phyloP scores from a whole-genome alignment of 2,329 filamentous ascomycete species.

The Malbranchea cinnamomea region DNA sequence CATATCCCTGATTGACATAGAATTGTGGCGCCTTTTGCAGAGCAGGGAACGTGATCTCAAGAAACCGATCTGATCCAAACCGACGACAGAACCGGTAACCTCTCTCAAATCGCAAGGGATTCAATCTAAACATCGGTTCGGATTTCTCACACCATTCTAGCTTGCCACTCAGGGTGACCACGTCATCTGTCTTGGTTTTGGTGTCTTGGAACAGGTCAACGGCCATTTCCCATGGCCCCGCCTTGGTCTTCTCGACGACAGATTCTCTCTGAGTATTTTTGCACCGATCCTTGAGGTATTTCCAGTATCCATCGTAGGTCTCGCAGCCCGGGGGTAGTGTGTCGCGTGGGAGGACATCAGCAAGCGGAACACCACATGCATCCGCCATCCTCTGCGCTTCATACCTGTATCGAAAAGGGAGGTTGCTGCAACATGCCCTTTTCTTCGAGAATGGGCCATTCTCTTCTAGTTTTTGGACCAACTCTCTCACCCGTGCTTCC shows the following conservation, averaged over 20 bases:
- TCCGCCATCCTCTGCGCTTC: conserved; percentile 23
- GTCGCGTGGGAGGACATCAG: conserved; percentile 17
- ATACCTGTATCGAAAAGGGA: conserved; percentile 23
- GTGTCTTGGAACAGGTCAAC: conserved; percentile 16
- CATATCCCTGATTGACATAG: conserved; percentile 8
- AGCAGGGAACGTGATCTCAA: conserved; percentile 25
- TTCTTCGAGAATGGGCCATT: conserved; percentile 23
- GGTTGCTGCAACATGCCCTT: conserved; percentile 13
- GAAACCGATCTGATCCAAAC: conserved; percentile 33
- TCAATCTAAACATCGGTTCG: conserved; percentile 21
- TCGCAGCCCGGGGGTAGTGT: conserved; percentile 11
- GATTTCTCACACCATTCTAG: conserved; percentile 23
- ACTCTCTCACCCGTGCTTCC: conserved; percentile 9
- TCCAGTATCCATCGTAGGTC: conserved; percentile 20
- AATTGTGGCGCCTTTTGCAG: conserved; percentile 16
- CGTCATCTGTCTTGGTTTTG: conserved; percentile 18
- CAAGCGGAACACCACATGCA: conserved; percentile 16
- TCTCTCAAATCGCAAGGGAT: conserved; percentile 26
- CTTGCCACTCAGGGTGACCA: conserved; percentile 26
- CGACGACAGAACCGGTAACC: conserved; percentile 32
- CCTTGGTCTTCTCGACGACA: conserved; percentile 17
- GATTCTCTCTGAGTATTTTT: conserved; percentile 12
- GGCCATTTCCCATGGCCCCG: conserved; percentile 22
- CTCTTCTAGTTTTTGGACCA: conserved; percentile 17
- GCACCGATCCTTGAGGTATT: conserved; percentile 18